These are phyloP conservation scores for Ophiostoma australiae DNA, from an alignment of 2,329 filamentous ascomycete species.

Conservation along the genomic window DNA sequence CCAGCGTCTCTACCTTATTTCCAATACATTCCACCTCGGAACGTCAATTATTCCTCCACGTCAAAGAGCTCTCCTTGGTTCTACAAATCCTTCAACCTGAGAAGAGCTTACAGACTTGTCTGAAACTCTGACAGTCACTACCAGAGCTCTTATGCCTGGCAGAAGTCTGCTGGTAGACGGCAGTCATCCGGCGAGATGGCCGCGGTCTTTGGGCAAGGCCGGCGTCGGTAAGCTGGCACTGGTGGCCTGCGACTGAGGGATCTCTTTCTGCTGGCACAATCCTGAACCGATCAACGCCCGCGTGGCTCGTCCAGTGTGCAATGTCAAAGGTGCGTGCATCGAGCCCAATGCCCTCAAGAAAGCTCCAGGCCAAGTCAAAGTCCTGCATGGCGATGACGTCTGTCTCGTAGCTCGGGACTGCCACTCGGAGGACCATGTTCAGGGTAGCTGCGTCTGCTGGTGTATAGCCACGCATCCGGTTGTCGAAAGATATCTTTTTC, in stretches of 20 bases:
- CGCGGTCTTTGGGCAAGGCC: background rate
- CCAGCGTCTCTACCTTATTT: too few relatives aligned
- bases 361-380: conserved; percentile 19
- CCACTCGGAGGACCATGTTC: background rate
- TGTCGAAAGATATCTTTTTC: background rate
- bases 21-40: too few relatives aligned
- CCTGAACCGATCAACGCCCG: conserved; percentile 19
- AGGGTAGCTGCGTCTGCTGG: background rate
- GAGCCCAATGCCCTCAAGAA: conserved; percentile 20
- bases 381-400: conserved; percentile 21
- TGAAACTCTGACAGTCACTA: background rate
- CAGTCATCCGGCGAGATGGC: background rate
- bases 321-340: conserved; percentile 17
- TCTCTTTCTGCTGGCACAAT: background rate
- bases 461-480: background rate
- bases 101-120: background rate
- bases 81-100: background rate
- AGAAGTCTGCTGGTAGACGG: background rate
- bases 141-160: background rate
- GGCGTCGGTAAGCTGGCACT: background rate
- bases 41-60: too few relatives aligned
- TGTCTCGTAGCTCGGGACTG: conserved; percentile 9
- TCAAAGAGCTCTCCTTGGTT: too few relatives aligned
- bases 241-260: background rate
- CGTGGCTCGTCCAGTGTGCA: conserved; percentile 22